Evolutionary conservation across 164 flowering plant species (phyloP), one percentile per base, ranked within the genome.

Genomic region (Vitis amurensis): DNA sequence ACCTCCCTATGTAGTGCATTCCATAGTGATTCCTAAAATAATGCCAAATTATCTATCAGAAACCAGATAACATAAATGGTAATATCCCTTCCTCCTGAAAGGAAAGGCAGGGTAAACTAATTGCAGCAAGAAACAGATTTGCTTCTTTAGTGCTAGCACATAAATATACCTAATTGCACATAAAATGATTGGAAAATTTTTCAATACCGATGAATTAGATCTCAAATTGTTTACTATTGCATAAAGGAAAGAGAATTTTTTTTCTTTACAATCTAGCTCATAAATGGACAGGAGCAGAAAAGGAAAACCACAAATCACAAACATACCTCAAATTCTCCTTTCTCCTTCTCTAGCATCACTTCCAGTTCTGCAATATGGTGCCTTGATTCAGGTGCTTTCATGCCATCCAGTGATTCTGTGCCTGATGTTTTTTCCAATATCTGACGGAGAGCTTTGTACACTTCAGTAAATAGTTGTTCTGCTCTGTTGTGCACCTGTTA

Each of bases 281-380:
- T 37, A 37, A 37, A 57, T 57, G 27, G 9, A 16, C 8, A 37
- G 10, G 10, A 19, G 4, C 7, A 55, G 8, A 13, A 64, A 14
- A 47, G 67, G 55, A 60, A 51, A 19, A 47, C 55, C 44, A 37
- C 44, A 37, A 37, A 6, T 37, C 44, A 37, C 7, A 37, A 37
- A 37, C 44, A 37, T 59, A 90, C 97, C 95, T 88, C 88, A 78
- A 88, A 85, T 72, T 88, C 92, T 30, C 65, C 72, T 79, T 82
- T 87, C 74, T 89, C 91, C 70, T 73, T 80, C 69, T 80, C 82
- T 48, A 90, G 76, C 69, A 83, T 71, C 48, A 52, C 85, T 73
- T 87, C 90, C 30, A 92, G 82, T 74, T 82, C 86, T 61, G 75
- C 71, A 72, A 89, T 67, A n/a, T 55, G 75, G 15, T 65, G 67